Base-by-base conservation (phyloP, 768 basidiomycete genomes). In the Lactifluus volemus region DNA sequence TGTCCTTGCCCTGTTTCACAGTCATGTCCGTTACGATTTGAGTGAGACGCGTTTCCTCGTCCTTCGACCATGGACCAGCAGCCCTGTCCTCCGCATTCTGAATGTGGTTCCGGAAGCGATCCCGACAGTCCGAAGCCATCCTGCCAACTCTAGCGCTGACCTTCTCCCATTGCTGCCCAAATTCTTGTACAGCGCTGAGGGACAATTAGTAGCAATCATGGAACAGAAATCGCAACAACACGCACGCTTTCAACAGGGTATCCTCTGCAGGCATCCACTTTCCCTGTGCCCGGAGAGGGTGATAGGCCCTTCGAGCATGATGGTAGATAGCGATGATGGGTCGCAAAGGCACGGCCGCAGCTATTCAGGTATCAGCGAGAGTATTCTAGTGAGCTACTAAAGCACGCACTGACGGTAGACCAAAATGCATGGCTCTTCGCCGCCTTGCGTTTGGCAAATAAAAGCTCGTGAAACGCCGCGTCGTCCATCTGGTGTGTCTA, bases 251-350 rank as follows among this genome's bases (percentile, higher is more conserved):
- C 17, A 92, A 73, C n/a, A 72, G 59, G 6, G 73, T 77, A 68
- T 93, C 89, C 68, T 93, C 87, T 5, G 81, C 75, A 12, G 76
- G 67, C 45, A 74, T 75, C 91, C 91, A 93, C 61, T 78, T 77
- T 0, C 91, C 91, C 70, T 84, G 83, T 57, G 78, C 78, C 59
- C 82, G 82, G 58, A 85, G 69, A 5, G 89, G 90, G 71, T 93
- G 86, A 62, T 81, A 81, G 3, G 73, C 74, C 60, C 91, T 77
- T 47, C 87, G 81, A 56, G 92, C 80, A 69, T 90, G 84, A 67
- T 93, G 89, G 70, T 92, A 92, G 5, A 93, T 86, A 36, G 91
- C 86, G 30, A 85, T 84, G 61, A 93, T 84, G 4, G 90, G 89
- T 15, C 91, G 85, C 67, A 84, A 77, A 44, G 88, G 84, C 52